Evolutionary conservation across 768 basidiomycete species (phyloP).

Genomic region (Boletus sp.): DNA sequence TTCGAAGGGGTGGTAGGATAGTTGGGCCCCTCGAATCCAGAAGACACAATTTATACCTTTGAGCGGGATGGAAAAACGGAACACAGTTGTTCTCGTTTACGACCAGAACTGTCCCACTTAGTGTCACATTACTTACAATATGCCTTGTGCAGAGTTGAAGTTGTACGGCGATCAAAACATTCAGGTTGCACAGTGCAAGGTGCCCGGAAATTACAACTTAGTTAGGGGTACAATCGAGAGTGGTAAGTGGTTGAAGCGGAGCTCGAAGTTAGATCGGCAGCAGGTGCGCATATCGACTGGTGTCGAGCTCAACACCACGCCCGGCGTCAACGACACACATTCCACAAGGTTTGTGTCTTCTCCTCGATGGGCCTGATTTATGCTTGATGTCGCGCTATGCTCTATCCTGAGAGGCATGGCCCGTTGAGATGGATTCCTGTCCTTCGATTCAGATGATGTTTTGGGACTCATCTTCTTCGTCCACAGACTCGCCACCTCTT

Average conservation of each 20-base stretch:
- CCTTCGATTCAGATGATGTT: conserved; percentile 17
- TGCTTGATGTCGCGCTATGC: neutral
- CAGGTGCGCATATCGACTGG: conserved; percentile 7
- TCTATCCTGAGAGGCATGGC: neutral
- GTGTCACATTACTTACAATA: neutral
- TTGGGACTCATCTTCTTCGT: conserved; percentile 17
- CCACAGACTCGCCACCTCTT: conserved; percentile 12
- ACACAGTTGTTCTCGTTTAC: neutral
- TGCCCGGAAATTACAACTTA: conserved; percentile 1
- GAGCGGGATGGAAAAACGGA: neutral
- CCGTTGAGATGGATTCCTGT: conserved; percentile 20
- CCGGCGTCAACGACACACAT: conserved; percentile 17
- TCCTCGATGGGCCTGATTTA: neutral
- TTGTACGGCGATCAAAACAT: neutral
- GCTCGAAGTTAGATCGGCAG: conserved; percentile 17
- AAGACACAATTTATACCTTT: conserved; percentile 7
- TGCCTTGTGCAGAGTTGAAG: conserved; percentile 1
- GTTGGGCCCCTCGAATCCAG: neutral
- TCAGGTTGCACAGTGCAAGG: no score
- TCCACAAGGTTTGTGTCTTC: conserved; percentile 23
- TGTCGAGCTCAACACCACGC: conserved; percentile 17
- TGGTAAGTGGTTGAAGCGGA: conserved; percentile 20
- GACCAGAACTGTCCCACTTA: neutral
- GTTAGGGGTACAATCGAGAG: conserved; percentile 10
- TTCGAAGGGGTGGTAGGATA: neutral